phyloP scores from a whole-genome alignment of 2,329 filamentous ascomycete genomes.

The Neodidymelliopsis sp. region DNA sequence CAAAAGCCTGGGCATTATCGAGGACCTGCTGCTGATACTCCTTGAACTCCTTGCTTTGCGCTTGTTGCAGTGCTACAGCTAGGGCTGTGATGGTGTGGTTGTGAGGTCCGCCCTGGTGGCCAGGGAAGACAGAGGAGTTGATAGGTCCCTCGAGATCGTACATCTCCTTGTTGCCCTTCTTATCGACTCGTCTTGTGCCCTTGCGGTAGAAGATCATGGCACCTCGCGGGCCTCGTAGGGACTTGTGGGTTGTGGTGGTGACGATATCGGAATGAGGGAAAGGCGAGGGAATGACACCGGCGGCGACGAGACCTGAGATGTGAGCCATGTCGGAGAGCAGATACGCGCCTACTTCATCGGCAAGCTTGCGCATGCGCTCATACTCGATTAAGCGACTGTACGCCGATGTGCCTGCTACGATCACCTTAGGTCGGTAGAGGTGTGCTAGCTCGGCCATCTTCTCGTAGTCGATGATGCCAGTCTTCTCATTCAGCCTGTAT shows the following conservation, averaged over 20 bases:
- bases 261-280: slow-evolving; percentile 95
- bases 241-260: slow-evolving; percentile 99
- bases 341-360: slow-evolving; percentile 92
- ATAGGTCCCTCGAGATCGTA: slow-evolving; percentile 96
- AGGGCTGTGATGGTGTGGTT: slow-evolving; percentile 99
- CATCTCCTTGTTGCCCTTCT: slow-evolving; percentile 89
- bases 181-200: slow-evolving; percentile 86
- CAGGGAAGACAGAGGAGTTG: slow-evolving; percentile 99
- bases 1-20: slow-evolving; percentile 90
- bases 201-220: slow-evolving; percentile 99
- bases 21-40: slow-evolving; percentile 93
- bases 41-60: slow-evolving; percentile 87
- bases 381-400: slow-evolving; percentile 99
- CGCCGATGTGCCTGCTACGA: slow-evolving; percentile 95
- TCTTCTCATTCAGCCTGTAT: slow-evolving; percentile 87
- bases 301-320: slow-evolving; percentile 94
- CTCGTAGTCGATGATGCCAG: slow-evolving; percentile 97
- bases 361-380: slow-evolving; percentile 92
- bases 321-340: slow-evolving; percentile 98
- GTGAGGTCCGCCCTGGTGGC: slow-evolving; percentile 97
- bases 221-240: slow-evolving; percentile 92
- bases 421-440: slow-evolving; percentile 93
- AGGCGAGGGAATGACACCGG: slow-evolving; percentile 90
- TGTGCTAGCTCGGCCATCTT: slow-evolving; percentile 86
- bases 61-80: slow-evolving; percentile 93